A percentile compares a stretch with the other conserved stretches of the same genome.
Evolutionary conservation across 176 grass and related monocot genomes (phyloP).

Genomic region (Elaeis guineensis): DNA sequence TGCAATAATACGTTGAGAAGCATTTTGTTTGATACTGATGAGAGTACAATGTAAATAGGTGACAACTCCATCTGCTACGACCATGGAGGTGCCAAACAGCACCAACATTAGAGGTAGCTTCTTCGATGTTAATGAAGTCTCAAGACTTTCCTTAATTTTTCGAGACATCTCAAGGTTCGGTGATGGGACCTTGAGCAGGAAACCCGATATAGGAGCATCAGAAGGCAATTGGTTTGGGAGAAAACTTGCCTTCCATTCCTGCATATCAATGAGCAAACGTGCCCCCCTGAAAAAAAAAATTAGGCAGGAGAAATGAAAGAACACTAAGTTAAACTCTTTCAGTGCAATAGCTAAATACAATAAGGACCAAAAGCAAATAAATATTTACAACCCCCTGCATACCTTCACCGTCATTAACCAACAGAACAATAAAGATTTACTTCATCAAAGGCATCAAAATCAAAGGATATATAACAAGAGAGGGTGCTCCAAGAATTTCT

Average conservation of each 20-base stretch:
- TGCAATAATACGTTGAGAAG: no score
- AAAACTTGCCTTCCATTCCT: conserved; percentile 78
- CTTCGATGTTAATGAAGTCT: conserved; percentile 77
- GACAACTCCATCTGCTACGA: conserved; percentile 82
- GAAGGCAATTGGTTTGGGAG: conserved; percentile 83
- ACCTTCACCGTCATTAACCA: conserved; percentile 96
- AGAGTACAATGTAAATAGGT: conserved; percentile 43
- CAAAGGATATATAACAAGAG: conserved; percentile 92
- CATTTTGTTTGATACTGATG: conserved; percentile 8
- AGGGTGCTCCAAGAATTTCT: conserved; percentile 84
- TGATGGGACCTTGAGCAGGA: conserved; percentile 83
- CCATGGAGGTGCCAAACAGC: conserved; percentile 88
- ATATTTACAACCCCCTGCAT: conserved; percentile 10
- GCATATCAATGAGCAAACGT: conserved; percentile 95
- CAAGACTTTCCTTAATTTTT: conserved; percentile 78
- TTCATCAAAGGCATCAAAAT: conserved; percentile 93
- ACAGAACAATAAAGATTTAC: conserved; percentile 78
- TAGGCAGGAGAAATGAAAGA: neutral
- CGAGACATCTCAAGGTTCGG: conserved; percentile 87
- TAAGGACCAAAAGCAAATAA: no score
- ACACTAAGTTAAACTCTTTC: no score
- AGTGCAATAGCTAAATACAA: no score
- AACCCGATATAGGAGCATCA: conserved; percentile 86
- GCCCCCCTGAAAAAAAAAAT: conserved; percentile 53
- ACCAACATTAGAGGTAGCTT: conserved; percentile 88